Base-by-base conservation (phyloP, 768 basidiomycete genomes). In the Psilocybe cubensis region DNA sequence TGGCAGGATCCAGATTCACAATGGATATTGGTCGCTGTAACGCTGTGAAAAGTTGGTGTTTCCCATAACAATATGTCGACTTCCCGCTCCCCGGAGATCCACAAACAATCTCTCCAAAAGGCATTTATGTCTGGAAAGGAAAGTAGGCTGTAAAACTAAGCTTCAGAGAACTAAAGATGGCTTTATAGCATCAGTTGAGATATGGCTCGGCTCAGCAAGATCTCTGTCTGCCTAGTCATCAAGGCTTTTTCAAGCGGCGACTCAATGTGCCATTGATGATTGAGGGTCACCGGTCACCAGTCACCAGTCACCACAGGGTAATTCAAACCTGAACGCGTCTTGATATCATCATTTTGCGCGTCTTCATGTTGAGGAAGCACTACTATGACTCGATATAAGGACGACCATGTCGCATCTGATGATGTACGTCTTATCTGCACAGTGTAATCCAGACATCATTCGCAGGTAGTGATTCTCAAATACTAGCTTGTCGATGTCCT, bases 1-100 rank as follows among this genome's bases (percentile, higher is more conserved):
- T 95, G 20, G 97, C 97, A 0, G 97, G 96, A 70, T 99, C 97
- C 54, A 99, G 84, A 75, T 98, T 99, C 57, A 98, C 88, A 60
- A 98, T 80, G 31, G 92, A 84, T 42, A 98, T 88, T 2, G 94
- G 94, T 0, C 96, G 85, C 24, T 83, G 75, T 38, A 98, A 84
- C 1, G 94, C 96, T 11, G 85, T 87, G 67, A 96, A 89, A 17
- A 98, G 88, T 55, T 94, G 92, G 63, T 92, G 76, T 77, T 94
- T 94, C 40, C 92, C 92, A 59, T 88, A 84, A 73, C 91, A 92
- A 65, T 94, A 94, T 0, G 92, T 94, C 1, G 92, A 92, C 76
- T 94, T 94, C 3, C 92, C 92, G 52, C 87, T 89, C 1, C 92
- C 92, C 28, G 92, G 92, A 9, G 92, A 87, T 4, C 92, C 92